phyloP scores from a whole-genome alignment of 371 early-diverging fungal genomes.

The Mucor sp. region DNA sequence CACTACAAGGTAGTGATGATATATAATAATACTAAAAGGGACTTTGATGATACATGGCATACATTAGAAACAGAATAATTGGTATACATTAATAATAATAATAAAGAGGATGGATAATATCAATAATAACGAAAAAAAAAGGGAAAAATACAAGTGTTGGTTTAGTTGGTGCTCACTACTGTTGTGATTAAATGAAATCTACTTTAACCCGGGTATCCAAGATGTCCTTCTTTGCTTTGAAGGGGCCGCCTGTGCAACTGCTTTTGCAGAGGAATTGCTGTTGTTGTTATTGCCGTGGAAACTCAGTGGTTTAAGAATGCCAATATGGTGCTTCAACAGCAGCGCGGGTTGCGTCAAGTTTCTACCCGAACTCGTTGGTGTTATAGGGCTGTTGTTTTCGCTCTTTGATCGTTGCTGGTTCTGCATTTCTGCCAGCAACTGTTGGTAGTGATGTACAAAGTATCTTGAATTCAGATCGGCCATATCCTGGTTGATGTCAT shows the following conservation, averaged over 20 bases:
- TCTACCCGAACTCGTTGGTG: background rate
- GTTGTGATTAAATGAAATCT: background rate
- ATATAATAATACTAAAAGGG: no score
- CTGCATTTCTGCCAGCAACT: conserved; percentile 6
- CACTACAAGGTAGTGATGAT: no score
- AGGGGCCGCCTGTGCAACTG: background rate
- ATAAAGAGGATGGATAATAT: no score
- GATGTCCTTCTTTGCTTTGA: conserved; percentile 15
- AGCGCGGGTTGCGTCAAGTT: background rate
- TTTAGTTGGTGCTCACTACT: no score
- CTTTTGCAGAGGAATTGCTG: background rate
- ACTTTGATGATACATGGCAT: no score
- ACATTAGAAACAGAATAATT: no score
- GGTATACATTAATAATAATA: no score
- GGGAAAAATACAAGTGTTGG: no score
- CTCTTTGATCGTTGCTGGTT: conserved; percentile 1
- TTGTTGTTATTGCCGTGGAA: background rate
- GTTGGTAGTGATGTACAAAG: conserved; percentile 19
- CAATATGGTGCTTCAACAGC: conserved; percentile 4
- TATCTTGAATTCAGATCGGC: conserved; percentile 13
- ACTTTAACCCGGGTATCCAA: conserved; percentile 20
- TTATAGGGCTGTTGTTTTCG: conserved; percentile 5
- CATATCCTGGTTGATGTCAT: conserved; percentile 16
- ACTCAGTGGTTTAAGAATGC: background rate
- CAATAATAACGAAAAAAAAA: no score